phyloP scores from a whole-genome alignment of 2,329 filamentous ascomycete genomes.

The Dryadomyces quercus-mongolicae region DNA sequence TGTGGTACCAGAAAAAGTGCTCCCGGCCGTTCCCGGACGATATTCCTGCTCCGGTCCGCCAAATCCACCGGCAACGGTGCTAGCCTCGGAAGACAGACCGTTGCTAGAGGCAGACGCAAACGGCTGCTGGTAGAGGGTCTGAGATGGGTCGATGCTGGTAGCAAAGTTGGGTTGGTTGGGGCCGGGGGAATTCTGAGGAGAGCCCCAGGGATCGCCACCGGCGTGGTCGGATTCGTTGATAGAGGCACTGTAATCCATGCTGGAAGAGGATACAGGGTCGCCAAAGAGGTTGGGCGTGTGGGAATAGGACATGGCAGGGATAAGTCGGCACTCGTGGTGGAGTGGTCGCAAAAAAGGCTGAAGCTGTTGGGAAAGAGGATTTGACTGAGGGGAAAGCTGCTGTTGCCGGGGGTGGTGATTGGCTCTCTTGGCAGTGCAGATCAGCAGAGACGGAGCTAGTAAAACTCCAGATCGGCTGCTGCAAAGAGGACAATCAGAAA shows the following conservation, averaged over 20 bases:
- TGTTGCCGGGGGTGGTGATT: background rate
- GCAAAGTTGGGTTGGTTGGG: constrained; percentile 31
- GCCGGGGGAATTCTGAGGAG: constrained; percentile 37
- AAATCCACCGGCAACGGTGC: constrained; percentile 16
- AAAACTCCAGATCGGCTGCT: too few species aligned
- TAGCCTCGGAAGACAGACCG: constrained; percentile 25
- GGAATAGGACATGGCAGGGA: background rate
- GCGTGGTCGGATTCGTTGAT: constrained; percentile 42
- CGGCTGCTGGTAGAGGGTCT: constrained; percentile 25
- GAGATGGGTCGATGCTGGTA: constrained; percentile 25
- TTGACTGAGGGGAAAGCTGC: background rate
- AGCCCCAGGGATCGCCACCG: constrained; percentile 44
- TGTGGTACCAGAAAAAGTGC: constrained; percentile 27
- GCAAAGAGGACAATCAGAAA: too few species aligned
- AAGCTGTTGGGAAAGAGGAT: background rate
- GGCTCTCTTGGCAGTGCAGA: too few species aligned
- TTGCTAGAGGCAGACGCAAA: constrained; percentile 26
- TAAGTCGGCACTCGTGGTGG: background rate
- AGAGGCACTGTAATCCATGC: constrained; percentile 48
- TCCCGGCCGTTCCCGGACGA: constrained; percentile 34
- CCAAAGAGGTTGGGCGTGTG: background rate
- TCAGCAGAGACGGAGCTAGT: too few species aligned
- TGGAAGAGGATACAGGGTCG: background rate
- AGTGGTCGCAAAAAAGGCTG: background rate
- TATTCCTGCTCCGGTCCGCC: constrained; percentile 26